Evolutionary conservation across 768 basidiomycete genomes (phyloP), one percentile per base, ranked within the genome.

Genomic region (Dictyophora rubrovolvata): DNA sequence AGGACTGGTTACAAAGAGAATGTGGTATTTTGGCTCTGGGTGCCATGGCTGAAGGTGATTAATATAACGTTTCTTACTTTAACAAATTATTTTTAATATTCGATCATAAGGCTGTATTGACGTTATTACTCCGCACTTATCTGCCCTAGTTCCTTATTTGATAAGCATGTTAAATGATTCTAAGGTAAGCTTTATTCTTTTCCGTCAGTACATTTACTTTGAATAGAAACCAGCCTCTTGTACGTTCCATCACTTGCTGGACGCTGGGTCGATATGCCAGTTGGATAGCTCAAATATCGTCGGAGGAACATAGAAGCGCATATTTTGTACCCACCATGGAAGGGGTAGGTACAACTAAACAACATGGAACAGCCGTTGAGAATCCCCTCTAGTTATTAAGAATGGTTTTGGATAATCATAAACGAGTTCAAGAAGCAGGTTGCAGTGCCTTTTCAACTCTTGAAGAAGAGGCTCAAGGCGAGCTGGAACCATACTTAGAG

Each of bases 251-350:
- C 67, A 93, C 94, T 16, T 99, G 96, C 70, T 99, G 96, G 96
- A 97, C 95, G 0, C 79, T 99, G n/a, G 95, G 96, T 16, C 86
- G 96, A 54, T 99, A 99, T 72, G 92, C 95, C 34, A 92, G 89
- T 67, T 99, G 96, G 96, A 92, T 89, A 65, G 91, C 89, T n/a
- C 85, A 87, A 68, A 80, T 83, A 23, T 76, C 80, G 61, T 86
- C 87, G 2, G 87, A 90, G 58, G 92, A 93, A 54, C 93, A 95
- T 75, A 90, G 89, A 72, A 85, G 79, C 56, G 79, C 77, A 57
- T 98, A 87, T 74, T 99, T 99, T 69, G 86, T 98, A 33, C 96
- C 96, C 0, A 95, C 93, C 14, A 90, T 99, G 85, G 96, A 99
- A 78, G 96, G 94, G 18, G 95, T 98, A 69, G 69, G 18, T 35